These are phyloP conservation scores for Dillenia turbinata DNA, from an alignment of 164 flowering plant genomes.

Conservation along the genomic window DNA sequence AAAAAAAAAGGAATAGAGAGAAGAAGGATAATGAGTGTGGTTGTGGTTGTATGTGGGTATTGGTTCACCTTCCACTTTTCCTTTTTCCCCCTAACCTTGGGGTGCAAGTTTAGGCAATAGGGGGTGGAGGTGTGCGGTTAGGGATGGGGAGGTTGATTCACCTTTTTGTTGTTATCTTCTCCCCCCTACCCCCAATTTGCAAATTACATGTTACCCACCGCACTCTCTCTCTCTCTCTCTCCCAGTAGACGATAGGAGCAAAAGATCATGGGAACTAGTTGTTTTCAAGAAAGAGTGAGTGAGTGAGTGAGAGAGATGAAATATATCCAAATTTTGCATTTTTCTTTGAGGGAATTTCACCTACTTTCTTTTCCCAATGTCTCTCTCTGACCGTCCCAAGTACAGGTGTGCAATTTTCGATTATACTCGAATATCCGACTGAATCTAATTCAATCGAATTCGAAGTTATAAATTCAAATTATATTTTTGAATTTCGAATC, in stretches of 20 bases:
- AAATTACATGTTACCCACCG: conserved; percentile 20
- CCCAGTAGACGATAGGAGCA: not conserved
- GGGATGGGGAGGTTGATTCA: conserved; percentile 12
- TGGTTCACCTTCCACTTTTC: conserved; percentile 67
- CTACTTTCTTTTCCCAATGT: not conserved
- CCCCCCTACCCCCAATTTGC: conserved; percentile 11
- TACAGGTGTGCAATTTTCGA: too few species aligned
- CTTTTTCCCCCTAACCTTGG: conserved; percentile 27
- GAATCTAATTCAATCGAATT: not conserved
- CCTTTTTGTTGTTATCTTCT: conserved; percentile 17
- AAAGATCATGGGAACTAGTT: conserved; percentile 5
- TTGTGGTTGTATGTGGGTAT: conserved; percentile 52
- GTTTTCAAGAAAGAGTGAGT: conserved; percentile 1
- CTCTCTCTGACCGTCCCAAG: not conserved
- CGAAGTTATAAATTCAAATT: too few species aligned
- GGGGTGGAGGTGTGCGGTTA: conserved; percentile 4
- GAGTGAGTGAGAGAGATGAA: not conserved
- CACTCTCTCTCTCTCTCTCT: not conserved
- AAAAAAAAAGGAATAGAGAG: conserved; percentile 10
- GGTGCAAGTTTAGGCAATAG: conserved; percentile 44
- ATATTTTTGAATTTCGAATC: too few species aligned
- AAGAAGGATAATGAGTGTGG: conserved; percentile 34
- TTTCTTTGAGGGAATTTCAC: too few species aligned
- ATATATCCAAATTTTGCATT: not conserved
- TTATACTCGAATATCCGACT: not conserved